Base-by-base conservation (phyloP, 2,329 filamentous ascomycete genomes). In the Mariannaea sp. region DNA sequence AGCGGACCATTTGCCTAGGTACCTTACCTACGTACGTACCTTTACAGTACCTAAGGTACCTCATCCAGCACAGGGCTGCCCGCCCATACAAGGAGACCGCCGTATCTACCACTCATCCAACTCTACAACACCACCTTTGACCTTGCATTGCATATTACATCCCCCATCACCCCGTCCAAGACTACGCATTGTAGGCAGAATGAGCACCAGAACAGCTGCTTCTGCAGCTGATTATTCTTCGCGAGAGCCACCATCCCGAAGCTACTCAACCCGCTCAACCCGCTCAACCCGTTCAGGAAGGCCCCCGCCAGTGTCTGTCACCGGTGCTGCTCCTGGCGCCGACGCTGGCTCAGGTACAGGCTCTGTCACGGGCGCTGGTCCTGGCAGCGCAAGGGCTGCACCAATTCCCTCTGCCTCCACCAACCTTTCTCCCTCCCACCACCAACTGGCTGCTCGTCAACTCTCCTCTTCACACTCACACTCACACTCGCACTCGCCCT, bases 251-350 rank as follows among this genome's bases (percentile, higher is more conserved):
- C 70, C 68, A 59, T 63, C 68, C 58, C 70, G 70, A 57, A 70
- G 68, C 54, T 70, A 66, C 61, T 72, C 70, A 55, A 69, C 66
- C 58, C 68, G 69, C 58, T 67, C 69, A 54, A 62, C 65, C 58
- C 64, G 68, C 56, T 69, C 63, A 45, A 64, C 61, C 61, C 64
- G 45, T 54, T 54, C 51, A 54, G 51, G 45, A 44, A 54, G 45
- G 44, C 51, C 51, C 51, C 51, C 51, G 50, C 51, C 33, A 30
- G 44, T 49, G 51, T 44, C 51, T 30, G 51, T 38, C 33, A 44
- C 51, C 47, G 58, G 56, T 46, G 32, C 55, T 42, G 53, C 55
- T 45, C 33, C 39, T 41, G 41, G 47, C 27, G 22, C 42, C 35
- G 38, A 38, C 22, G 20, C 43, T 42, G 30, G 30, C 27, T 29